Evolutionary conservation across 768 basidiomycete species (phyloP).

Genomic region (Mycena polygramma): DNA sequence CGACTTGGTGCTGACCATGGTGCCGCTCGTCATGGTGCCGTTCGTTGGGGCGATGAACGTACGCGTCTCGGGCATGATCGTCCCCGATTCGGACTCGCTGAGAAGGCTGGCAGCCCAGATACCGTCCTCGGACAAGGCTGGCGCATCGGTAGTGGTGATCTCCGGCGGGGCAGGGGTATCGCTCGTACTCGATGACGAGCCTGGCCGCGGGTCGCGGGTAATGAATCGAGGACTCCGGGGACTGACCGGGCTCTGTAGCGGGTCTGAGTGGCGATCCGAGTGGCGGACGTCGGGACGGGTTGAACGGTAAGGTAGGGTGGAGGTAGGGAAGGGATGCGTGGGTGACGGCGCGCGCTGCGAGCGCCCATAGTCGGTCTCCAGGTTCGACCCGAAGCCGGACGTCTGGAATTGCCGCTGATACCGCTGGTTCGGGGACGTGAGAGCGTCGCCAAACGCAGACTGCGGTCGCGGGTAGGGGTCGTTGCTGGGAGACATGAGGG

Average conservation of each 20-base stretch:
- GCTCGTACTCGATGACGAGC: constrained; percentile 44
- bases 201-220: constrained; percentile 47
- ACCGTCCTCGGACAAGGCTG: background rate
- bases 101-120: constrained; percentile 24
- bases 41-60: constrained; percentile 1
- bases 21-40: constrained; percentile 29
- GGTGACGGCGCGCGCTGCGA: constrained; percentile 57
- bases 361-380: constrained; percentile 53
- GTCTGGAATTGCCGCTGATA: constrained; percentile 52
- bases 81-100: constrained; percentile 21
- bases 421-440: constrained; percentile 53
- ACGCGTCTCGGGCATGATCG: constrained; percentile 28
- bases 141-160: constrained; percentile 19
- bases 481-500: constrained; percentile 58
- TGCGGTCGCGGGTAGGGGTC: constrained; percentile 76
- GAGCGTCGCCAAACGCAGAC: constrained; percentile 69
- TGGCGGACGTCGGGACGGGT: constrained; percentile 57
- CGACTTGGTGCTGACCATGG: constrained; percentile 49
- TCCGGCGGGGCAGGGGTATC: constrained; percentile 33
- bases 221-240: constrained; percentile 59
- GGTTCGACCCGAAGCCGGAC: constrained; percentile 51
- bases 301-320: constrained; percentile 27
- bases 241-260: constrained; percentile 76
- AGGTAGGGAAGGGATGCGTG: constrained; percentile 37
- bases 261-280: constrained; percentile 57